Percentiles rank a stretch among this genome's conserved stretches.
Evolutionary conservation across 2,329 filamentous ascomycete genomes (phyloP).

Genomic region (Leptographium wingfieldii): DNA sequence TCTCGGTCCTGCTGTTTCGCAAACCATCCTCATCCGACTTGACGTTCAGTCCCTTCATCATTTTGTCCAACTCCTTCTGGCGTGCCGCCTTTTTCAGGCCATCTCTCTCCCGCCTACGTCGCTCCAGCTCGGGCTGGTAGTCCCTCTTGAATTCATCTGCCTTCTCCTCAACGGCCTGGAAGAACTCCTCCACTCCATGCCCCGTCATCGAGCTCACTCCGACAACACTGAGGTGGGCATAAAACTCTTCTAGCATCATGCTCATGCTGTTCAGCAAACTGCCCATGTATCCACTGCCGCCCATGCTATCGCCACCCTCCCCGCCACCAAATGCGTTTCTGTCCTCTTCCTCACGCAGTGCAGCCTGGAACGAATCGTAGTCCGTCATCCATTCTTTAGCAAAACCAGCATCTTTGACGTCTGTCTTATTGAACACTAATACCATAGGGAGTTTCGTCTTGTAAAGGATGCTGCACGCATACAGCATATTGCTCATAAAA

Average conservation of each 20-base stretch:
- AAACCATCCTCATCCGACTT: constrained; percentile 14
- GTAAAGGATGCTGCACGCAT: constrained; percentile 96
- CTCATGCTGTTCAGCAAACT: constrained; percentile 96
- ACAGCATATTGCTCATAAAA: constrained; percentile 99
- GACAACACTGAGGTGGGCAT: constrained; percentile 84
- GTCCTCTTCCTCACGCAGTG: constrained; percentile 68
- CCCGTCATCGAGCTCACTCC: constrained; percentile 90
- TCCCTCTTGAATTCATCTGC: constrained; percentile 77
- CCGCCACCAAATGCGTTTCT: constrained; percentile 61
- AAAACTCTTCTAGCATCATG: constrained; percentile 93
- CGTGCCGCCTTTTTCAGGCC: constrained; percentile 57
- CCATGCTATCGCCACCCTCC: constrained; percentile 48
- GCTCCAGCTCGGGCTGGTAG: constrained; percentile 85
- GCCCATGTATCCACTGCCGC: constrained; percentile 90
- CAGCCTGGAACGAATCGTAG: constrained; percentile 88
- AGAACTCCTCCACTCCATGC: constrained; percentile 85
- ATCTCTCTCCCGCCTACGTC: constrained; percentile 61
- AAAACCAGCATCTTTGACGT: constrained; percentile 81
- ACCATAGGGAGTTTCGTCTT: constrained; percentile 99
- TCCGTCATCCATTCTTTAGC: constrained; percentile 99
- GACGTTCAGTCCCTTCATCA: constrained; percentile 84
- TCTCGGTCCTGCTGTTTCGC: constrained; percentile 16
- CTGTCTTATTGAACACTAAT: constrained; percentile 97
- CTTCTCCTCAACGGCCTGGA: constrained; percentile 78
- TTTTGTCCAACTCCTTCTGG: constrained; percentile 73